These are phyloP conservation scores for Pelargonium cotyledonis DNA, from an alignment of 441 rosid species.

Conservation along the genomic window DNA sequence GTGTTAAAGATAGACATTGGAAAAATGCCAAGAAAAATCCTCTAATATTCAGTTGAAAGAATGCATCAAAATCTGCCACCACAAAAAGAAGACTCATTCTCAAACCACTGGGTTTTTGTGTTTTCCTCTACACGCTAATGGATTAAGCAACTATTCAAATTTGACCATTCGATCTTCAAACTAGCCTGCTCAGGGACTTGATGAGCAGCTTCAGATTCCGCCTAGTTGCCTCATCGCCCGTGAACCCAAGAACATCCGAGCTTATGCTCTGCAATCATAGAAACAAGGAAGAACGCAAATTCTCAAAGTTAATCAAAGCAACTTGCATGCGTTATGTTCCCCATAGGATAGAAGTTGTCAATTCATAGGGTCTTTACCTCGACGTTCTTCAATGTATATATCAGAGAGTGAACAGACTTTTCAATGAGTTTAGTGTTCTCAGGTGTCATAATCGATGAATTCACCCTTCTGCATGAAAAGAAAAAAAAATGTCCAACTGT, in stretches of 20 bases:
- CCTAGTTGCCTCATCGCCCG: constrained; percentile 83
- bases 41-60: no score
- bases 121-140: no score
- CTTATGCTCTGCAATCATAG: constrained; percentile 60
- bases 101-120: no score
- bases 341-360: background rate
- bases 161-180: constrained; percentile 32
- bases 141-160: background rate
- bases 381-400: constrained; percentile 78
- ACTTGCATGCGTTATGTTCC: background rate
- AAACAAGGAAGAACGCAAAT: background rate
- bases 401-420: constrained; percentile 71
- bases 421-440: constrained; percentile 80
- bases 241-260: constrained; percentile 89
- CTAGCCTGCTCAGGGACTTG: constrained; percentile 81
- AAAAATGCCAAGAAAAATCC: no score
- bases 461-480: constrained; percentile 50
- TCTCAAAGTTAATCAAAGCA: constrained; percentile 3
- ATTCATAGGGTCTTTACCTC: constrained; percentile 46
- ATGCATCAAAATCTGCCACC: no score
- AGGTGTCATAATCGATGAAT: constrained; percentile 73
- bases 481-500: background rate
- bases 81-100: no score
- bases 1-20: no score
- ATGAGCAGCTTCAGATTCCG: constrained; percentile 72